These are phyloP conservation scores for Coemansia sp. DNA, from an alignment of 192 early-diverging fungal genomes.

Conservation along the genomic window DNA sequence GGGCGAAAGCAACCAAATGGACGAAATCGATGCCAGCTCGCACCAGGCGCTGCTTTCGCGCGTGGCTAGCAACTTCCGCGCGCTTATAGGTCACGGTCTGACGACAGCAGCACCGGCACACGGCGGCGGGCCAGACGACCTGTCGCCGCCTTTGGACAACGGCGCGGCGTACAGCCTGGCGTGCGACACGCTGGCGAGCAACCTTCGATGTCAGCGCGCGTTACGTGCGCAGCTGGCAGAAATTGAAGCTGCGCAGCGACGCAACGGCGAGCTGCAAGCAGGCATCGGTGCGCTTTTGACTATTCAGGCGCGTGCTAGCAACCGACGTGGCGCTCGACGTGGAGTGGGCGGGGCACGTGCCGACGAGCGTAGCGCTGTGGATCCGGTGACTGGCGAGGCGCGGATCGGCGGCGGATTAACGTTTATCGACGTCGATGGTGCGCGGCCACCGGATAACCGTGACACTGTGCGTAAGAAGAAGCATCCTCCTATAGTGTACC, in stretches of 20 bases:
- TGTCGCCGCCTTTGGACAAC: conserved; percentile 26
- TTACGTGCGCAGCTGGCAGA: conserved; percentile 46
- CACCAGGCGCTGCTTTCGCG: conserved; percentile 44
- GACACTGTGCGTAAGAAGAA: conserved; percentile 51
- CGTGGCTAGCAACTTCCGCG: conserved; percentile 47
- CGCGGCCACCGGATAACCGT: conserved; percentile 53
- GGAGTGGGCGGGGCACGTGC: not conserved
- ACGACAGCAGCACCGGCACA: conserved; percentile 13
- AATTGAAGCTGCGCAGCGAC: conserved; percentile 52
- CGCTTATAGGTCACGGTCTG: conserved; percentile 43
- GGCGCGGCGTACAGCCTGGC: conserved; percentile 43
- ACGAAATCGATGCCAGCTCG: not conserved
- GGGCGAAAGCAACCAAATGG: not conserved
- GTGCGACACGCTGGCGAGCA: conserved; percentile 53
- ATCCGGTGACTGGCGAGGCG: conserved; percentile 39
- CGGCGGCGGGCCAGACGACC: conserved; percentile 13
- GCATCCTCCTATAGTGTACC: conserved; percentile 53
- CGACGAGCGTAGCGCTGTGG: conserved; percentile 28
- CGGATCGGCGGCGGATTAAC: conserved; percentile 24
- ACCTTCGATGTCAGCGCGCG: conserved; percentile 51
- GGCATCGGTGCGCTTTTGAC: conserved; percentile 36
- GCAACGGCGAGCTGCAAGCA: conserved; percentile 54
- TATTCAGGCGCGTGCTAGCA: conserved; percentile 44
- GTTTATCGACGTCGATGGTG: conserved; percentile 47
- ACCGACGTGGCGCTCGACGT: conserved; percentile 39